Evolutionary conservation across 768 basidiomycete species (phyloP), one percentile per base, ranked within the genome.

Genomic region (Amanita jacksonii): DNA sequence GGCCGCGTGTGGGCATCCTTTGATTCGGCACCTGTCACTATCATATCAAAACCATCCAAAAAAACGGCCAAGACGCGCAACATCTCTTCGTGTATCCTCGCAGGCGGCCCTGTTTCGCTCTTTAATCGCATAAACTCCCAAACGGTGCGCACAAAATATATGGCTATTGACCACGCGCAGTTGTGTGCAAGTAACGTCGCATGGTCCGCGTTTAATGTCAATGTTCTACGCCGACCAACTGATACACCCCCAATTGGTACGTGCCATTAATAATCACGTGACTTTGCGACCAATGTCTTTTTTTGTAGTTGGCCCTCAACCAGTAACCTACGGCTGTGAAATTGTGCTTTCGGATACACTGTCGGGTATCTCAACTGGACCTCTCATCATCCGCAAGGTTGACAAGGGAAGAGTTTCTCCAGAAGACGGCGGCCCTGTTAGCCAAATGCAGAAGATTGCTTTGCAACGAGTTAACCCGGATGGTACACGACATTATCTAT

Each of bases 51-150:
- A 62, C 92, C 92, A 25, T 92, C 90, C 48, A 93, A 93, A 75
- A 93, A 92, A 72, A 94, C 90, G 8, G 88, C 88, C 46, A 94
- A 93, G 68, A 91, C 91, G 54, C 83, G 91, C 66, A 83, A 87
- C 68, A 85, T 85, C 57, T 84, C 81, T 34, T 89, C 82, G 16
- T 93, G 90, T 67, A 90, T 96, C 61, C 74, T 90, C 43, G 84
- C 83, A 22, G 85, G 86, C 38, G 85, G 88, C 16, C 85, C 89
- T 27, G 87, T 97, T 40, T 88, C 89, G 42, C 75, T 97, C 37
- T 94, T 92, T 74, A 91, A 92, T 61, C 84, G 92, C 56, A 90
- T 97, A 73, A 92, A 94, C 64, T 88, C 87, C 10, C 92, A 97
- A 65, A 91, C 92, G 30, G 91, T 94, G 48, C 83, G 92, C 57